phyloP scores from a whole-genome alignment of 2,329 filamentous ascomycete species.

The Verticillium longisporum region DNA sequence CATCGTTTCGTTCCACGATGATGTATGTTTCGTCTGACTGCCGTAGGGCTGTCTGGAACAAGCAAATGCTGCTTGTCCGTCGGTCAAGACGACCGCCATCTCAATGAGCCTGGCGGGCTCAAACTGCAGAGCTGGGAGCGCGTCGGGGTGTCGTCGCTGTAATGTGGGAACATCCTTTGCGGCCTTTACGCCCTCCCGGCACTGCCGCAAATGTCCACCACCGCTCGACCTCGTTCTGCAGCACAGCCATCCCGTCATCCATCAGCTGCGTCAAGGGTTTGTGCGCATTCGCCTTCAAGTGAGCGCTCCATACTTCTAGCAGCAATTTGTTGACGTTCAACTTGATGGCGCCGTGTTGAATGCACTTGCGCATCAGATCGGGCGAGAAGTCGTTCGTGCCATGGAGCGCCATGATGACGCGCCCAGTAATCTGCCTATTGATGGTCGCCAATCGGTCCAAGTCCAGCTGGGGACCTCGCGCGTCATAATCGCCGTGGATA shows the following conservation, averaged over 20 bases:
- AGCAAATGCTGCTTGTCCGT: too few relatives aligned
- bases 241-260: conserved; percentile 34
- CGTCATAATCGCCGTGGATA: conserved; percentile 67
- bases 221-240: conserved; percentile 34
- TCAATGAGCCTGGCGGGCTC: too few relatives aligned
- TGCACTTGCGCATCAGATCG: conserved; percentile 36
- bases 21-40: neutral
- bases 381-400: conserved; percentile 40
- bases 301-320: conserved; percentile 34
- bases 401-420: conserved; percentile 39
- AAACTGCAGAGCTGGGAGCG: too few relatives aligned
- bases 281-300: conserved; percentile 30
- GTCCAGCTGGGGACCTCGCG: conserved; percentile 55
- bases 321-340: conserved; percentile 46
- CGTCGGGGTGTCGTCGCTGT: too few relatives aligned
- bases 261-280: conserved; percentile 31
- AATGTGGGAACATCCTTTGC: too few relatives aligned
- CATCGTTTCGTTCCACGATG: neutral
- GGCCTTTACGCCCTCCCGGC: conserved; percentile 29
- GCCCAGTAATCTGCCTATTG: conserved; percentile 33
- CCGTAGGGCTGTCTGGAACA: too few relatives aligned
- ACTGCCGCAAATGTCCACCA: conserved; percentile 39
- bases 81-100: too few relatives aligned
- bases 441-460: conserved; percentile 40
- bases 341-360: conserved; percentile 37